Evolutionary conservation across 140 eudicot species (phyloP), one percentile per base, ranked within the genome.

Genomic region (Stevia rebaudiana): DNA sequence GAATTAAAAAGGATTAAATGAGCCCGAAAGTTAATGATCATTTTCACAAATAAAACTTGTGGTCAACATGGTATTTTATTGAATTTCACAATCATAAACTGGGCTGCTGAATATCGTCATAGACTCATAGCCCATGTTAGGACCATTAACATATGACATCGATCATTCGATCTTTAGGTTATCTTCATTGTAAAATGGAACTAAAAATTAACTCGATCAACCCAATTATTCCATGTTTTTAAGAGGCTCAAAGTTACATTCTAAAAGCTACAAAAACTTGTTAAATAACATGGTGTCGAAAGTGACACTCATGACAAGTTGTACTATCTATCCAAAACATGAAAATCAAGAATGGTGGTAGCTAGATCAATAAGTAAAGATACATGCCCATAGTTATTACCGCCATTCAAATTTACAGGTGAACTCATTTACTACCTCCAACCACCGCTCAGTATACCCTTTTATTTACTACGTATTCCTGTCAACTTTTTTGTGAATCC

Each of bases 341-440:
- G n/a, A n/a, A 30, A 52, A 43, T 55, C 50, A 64, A 44, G 57
- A 22, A 73, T 64, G 61, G 61, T 70, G 62, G 69, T 61, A 36
- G 62, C 62, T 61, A 36, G 48, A 65, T 63, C 49, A n/a, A 42
- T 56, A 17, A 56, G 19, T 16, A 57, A 68, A 65, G 44, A 39
- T 15, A 49, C 61, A 18, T 65, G 47, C 74, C 78, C 74, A 60
- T 33, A 67, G 49, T 74, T 67, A 74, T 74, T 74, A 74, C 79
- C 37, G 46, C 79, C 47, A 19, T 74, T 67, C 74, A 76, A 64
- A n/a, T 61, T 61, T 57, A 78, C 90, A 69, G 82, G 84, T 86
- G 90, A 83, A 64, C 28, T 5, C 86, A 86, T 83, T 86, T 70
- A 81, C 71, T 81, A 73, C 60, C 78, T 55, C 60, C 66, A 73